Conservation (phyloP, 495 filamentous ascomycete species). For the Pseudevernia furfuracea region DNA sequence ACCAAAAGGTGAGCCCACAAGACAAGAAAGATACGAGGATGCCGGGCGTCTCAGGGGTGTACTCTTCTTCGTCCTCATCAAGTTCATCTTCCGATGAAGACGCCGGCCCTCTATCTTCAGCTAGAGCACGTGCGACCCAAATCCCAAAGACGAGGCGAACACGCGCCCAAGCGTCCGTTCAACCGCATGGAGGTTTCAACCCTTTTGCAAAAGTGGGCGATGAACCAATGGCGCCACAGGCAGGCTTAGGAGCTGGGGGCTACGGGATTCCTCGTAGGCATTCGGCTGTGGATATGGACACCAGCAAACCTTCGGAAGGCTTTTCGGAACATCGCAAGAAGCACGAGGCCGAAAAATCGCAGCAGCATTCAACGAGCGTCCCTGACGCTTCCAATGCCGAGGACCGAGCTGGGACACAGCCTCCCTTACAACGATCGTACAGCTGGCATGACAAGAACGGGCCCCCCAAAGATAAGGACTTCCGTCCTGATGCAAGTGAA, state of each 20-base stretch:
- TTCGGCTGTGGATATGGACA: constrained; percentile 21
- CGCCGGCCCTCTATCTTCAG: constrained; percentile 7
- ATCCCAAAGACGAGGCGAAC: constrained; percentile 15
- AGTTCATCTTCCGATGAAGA: constrained; percentile 24
- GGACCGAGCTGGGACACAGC: constrained; percentile 7
- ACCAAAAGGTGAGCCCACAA: constrained; percentile 18
- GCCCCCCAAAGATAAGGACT: constrained; percentile 12
- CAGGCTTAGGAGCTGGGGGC: constrained; percentile 8
- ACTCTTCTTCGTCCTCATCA: constrained; percentile 25
- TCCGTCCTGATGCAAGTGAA: constrained; percentile 2
- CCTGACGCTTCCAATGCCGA: not conserved
- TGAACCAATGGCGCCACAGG: constrained; percentile 20
- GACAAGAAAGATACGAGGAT: constrained; percentile 4
- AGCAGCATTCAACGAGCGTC: constrained; percentile 7
- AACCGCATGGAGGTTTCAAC: constrained; percentile 16
- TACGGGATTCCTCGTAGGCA: constrained; percentile 20
- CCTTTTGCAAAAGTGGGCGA: constrained; percentile 18
- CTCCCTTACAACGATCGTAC: constrained; percentile 18
- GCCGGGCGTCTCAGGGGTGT: constrained; percentile 13
- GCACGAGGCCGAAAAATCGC: constrained; percentile 17
- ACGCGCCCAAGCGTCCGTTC: constrained; percentile 11
- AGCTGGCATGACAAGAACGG: constrained; percentile 25
- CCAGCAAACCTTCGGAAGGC: constrained; percentile 19
- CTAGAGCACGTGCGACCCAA: constrained; percentile 11
- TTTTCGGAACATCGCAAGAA: constrained; percentile 21